phyloP scores from a whole-genome alignment of 2,329 filamentous ascomycete species.

The Orbilia javanica region DNA sequence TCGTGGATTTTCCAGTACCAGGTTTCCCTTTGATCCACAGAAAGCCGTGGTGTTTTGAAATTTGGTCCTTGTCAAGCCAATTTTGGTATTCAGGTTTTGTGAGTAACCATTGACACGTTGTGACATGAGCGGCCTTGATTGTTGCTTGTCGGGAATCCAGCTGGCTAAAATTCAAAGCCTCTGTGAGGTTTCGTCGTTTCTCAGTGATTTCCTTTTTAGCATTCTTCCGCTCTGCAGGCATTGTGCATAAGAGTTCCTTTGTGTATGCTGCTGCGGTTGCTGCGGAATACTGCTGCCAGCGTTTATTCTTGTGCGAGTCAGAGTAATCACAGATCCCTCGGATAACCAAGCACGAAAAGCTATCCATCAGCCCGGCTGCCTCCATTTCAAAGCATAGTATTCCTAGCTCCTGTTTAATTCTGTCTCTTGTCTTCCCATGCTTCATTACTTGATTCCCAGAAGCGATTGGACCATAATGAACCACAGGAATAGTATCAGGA shows the following conservation, averaged over 20 bases:
- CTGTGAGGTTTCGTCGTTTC: slow-evolving; percentile 59
- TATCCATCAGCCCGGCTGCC: slow-evolving; percentile 56
- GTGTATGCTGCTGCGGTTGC: slow-evolving; percentile 27
- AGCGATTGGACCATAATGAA: slow-evolving; percentile 12
- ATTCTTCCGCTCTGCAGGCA: neutral
- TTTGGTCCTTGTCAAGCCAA: slow-evolving; percentile 64
- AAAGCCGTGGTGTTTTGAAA: slow-evolving; percentile 60
- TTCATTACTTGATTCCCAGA: slow-evolving; percentile 26
- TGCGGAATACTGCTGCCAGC: slow-evolving; percentile 59
- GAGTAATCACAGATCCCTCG: slow-evolving; percentile 60
- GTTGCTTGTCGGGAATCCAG: slow-evolving; percentile 65
- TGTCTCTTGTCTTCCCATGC: slow-evolving; percentile 6
- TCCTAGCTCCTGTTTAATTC: neutral
- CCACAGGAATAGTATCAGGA: neutral
- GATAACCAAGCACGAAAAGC: slow-evolving; percentile 16
- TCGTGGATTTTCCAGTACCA: slow-evolving; percentile 66
- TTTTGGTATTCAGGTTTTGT: slow-evolving; percentile 63
- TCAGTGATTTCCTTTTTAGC: neutral
- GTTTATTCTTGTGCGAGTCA: slow-evolving; percentile 61
- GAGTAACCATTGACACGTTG: slow-evolving; percentile 67
- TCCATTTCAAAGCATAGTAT: slow-evolving; percentile 56
- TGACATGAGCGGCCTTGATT: slow-evolving; percentile 65
- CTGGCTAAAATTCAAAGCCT: slow-evolving; percentile 65
- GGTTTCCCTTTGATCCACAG: slow-evolving; percentile 66
- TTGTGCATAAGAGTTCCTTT: slow-evolving; percentile 4